These are phyloP conservation scores for Aspergillus bridgeri DNA, from an alignment of 495 filamentous ascomycete species.

Conservation along the genomic window DNA sequence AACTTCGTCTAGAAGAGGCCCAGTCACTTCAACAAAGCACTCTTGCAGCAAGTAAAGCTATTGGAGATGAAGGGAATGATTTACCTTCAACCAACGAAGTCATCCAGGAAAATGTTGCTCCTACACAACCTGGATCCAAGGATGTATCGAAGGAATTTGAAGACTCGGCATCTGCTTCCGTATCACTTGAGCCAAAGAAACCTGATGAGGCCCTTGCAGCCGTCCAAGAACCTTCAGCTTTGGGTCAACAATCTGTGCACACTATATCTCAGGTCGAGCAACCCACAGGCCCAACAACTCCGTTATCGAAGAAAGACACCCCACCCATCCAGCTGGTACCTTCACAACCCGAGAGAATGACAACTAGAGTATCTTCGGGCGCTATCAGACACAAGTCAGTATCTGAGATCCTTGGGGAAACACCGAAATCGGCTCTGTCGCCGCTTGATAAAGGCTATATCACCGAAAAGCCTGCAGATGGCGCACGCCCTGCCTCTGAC, in stretches of 20 bases:
- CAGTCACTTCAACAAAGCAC: slow-evolving; percentile 35
- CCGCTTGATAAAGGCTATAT: slow-evolving; percentile 30
- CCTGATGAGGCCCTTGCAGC: slow-evolving; percentile 9
- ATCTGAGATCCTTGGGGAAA: slow-evolving; percentile 67
- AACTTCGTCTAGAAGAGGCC: slow-evolving; percentile 48
- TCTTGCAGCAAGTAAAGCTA: slow-evolving; percentile 19
- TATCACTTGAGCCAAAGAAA: slow-evolving; percentile 12
- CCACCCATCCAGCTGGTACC: slow-evolving; percentile 20
- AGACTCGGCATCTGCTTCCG: slow-evolving; percentile 8
- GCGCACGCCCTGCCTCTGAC: slow-evolving; percentile 25
- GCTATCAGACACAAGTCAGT: slow-evolving; percentile 70
- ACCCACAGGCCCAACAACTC: slow-evolving; percentile 8
- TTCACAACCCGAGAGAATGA: slow-evolving; percentile 53
- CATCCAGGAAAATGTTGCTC: slow-evolving; percentile 23
- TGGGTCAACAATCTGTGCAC: slow-evolving; percentile 12
- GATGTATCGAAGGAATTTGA: slow-evolving; percentile 25
- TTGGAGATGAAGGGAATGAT: slow-evolving; percentile 14
- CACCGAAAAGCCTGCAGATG: slow-evolving; percentile 23
- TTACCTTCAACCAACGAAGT: slow-evolving; percentile 23
- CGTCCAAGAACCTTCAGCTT: slow-evolving; percentile 13
- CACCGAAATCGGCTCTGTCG: slow-evolving; percentile 41
- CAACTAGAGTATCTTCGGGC: slow-evolving; percentile 61
- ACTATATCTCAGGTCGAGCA: slow-evolving; percentile 12
- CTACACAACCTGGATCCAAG: slow-evolving; percentile 10
- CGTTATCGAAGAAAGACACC: slow-evolving; percentile 20